Conservation (phyloP, 1,139 yeast genomes). For the Saccharomyces pastorianus region DNA sequence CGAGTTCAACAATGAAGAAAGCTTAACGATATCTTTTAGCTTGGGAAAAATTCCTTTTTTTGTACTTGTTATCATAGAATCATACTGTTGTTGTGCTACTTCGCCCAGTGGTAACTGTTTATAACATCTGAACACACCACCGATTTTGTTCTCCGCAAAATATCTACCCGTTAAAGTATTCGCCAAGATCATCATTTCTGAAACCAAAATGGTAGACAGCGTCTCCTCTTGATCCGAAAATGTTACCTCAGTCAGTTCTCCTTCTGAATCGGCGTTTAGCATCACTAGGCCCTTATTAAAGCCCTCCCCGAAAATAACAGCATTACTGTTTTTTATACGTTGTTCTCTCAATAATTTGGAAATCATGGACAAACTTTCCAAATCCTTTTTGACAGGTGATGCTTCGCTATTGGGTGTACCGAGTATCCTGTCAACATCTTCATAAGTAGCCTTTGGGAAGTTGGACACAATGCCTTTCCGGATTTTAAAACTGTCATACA, state of each 20-base stretch:
- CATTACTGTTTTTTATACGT: conserved; percentile 32
- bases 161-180: conserved; percentile 54
- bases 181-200: conserved; percentile 76
- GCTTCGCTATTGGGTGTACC: conserved; percentile 5
- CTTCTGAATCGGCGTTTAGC: conserved; percentile 8
- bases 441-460: conserved; percentile 44
- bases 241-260: conserved; percentile 11
- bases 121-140: conserved; percentile 53
- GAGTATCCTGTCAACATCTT: conserved; percentile 40
- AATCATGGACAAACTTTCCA: conserved; percentile 32
- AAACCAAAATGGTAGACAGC: conserved; percentile 52
- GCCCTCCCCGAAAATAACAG: conserved; percentile 34
- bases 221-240: conserved; percentile 26
- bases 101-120: conserved; percentile 31
- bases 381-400: conserved; percentile 23
- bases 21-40: conserved; percentile 33
- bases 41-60: conserved; percentile 21
- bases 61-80: conserved; percentile 23
- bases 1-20: conserved; percentile 35
- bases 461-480: conserved; percentile 37
- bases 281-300: conserved; percentile 24
- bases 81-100: conserved; percentile 24
- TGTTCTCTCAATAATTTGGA: conserved; percentile 30
- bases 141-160: conserved; percentile 41
- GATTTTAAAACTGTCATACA: conserved; percentile 29